Conservation (phyloP, 768 basidiomycete genomes). For the Kwoniella sp. region DNA sequence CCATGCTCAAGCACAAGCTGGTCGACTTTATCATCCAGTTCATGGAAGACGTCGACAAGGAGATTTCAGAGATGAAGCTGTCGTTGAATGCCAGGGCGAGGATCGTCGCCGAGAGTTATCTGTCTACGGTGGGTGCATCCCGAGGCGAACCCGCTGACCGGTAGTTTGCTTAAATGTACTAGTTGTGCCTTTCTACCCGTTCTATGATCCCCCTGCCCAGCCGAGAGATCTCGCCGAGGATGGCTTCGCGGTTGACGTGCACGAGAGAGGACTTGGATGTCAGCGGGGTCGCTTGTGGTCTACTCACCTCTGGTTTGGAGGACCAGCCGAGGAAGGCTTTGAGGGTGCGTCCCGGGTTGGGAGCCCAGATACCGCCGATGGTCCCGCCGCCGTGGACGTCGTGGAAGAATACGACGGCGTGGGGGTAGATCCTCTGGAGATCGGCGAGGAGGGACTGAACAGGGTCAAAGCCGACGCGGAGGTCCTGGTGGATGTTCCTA, state of each 20-base stretch:
- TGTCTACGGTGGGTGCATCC: conserved; percentile 82
- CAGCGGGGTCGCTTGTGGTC: not conserved
- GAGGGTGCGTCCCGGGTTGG: no score
- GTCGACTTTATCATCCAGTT: conserved; percentile 99
- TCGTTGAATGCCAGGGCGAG: conserved; percentile 92
- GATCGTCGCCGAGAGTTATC: conserved; percentile 93
- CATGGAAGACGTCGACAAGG: conserved; percentile 99
- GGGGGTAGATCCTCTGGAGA: conserved; percentile 68
- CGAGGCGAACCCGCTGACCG: no score
- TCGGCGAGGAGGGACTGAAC: conserved; percentile 64
- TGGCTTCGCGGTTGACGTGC: conserved; percentile 60
- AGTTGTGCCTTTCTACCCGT: conserved; percentile 17
- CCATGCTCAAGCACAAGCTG: conserved; percentile 99
- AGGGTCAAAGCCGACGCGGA: conserved; percentile 70
- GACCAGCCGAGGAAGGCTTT: conserved; percentile 80
- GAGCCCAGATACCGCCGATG: conserved; percentile 85
- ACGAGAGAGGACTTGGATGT: conserved; percentile 60
- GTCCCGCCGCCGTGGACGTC: conserved; percentile 73
- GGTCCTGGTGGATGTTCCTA: conserved; percentile 21
- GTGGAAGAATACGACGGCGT: conserved; percentile 76
- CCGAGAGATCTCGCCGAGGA: conserved; percentile 71
- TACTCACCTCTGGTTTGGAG: conserved; percentile 53
- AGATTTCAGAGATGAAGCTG: conserved; percentile 99
- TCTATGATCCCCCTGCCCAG: conserved; percentile 67
- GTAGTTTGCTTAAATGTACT: conserved; percentile 11